These are phyloP conservation scores for Podaxis mareebaensis DNA, from an alignment of 768 basidiomycete species.

Conservation along the genomic window DNA sequence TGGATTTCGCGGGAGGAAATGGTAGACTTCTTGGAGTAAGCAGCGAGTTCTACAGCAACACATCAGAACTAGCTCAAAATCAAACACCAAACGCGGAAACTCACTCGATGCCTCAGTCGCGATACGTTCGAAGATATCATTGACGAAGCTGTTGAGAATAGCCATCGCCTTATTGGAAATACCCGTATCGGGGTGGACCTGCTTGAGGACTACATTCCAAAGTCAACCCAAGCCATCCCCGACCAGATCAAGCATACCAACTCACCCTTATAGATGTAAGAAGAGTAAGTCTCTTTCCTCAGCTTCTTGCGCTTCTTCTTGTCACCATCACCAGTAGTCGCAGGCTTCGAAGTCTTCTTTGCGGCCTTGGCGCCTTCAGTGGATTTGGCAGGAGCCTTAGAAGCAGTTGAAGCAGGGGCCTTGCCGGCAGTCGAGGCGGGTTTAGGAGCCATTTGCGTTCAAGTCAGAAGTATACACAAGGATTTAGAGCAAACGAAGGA, in stretches of 20 bases:
- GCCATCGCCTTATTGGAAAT: constrained; percentile 98
- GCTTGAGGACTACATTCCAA: constrained; percentile 75
- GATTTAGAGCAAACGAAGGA: not conserved
- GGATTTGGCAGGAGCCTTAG: constrained; percentile 72
- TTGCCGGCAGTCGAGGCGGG: constrained; percentile 82
- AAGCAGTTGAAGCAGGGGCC: constrained; percentile 66
- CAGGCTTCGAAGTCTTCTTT: constrained; percentile 71
- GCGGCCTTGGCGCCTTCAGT: constrained; percentile 69
- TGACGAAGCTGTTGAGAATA: constrained; percentile 90
- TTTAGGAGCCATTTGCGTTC: constrained; percentile 70
- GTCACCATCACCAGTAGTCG: constrained; percentile 68
- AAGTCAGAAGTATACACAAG: not conserved
- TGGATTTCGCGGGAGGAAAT: constrained; percentile 99
- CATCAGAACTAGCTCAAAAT: constrained; percentile 63
- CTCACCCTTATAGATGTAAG: constrained; percentile 92
- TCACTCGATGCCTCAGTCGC: constrained; percentile 86
- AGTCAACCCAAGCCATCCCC: constrained; percentile 5
- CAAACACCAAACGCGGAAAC: constrained; percentile 23
- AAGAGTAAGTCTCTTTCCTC: constrained; percentile 91
- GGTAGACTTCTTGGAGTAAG: constrained; percentile 98
- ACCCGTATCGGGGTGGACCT: constrained; percentile 98
- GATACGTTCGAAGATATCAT: constrained; percentile 93
- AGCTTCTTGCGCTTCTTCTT: constrained; percentile 81
- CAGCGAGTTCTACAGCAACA: constrained; percentile 72
- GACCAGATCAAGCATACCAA: constrained; percentile 8